Evolutionary conservation across 1,284 basidiomycete species (phyloP).

Genomic region (Melampsora larici-populina): DNA sequence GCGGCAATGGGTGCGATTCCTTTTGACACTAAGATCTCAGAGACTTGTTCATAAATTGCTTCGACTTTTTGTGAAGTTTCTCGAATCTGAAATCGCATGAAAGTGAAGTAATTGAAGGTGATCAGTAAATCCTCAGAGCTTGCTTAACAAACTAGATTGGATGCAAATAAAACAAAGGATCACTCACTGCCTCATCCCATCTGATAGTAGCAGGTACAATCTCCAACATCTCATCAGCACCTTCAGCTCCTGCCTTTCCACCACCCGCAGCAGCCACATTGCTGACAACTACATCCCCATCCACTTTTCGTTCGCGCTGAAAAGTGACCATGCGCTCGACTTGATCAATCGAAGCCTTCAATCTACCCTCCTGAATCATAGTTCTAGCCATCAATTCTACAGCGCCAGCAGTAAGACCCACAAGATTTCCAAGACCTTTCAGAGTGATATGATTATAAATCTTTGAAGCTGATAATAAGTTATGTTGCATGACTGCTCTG

Average conservation of each 20-base stretch:
- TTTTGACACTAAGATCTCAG: conserved; percentile 2
- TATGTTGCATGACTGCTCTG: conserved; percentile 96
- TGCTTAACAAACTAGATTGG: neutral
- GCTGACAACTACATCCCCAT: conserved; percentile 59
- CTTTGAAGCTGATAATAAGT: conserved; percentile 87
- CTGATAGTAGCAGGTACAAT: conserved; percentile 24
- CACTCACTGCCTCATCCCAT: conserved; percentile 36
- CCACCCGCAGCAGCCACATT: conserved; percentile 36
- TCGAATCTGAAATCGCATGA: conserved; percentile 17
- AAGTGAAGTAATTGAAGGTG: neutral
- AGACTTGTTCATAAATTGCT: conserved; percentile 31
- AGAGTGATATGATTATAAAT: conserved; percentile 50
- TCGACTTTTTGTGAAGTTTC: conserved; percentile 39
- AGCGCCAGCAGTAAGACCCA: conserved; percentile 58
- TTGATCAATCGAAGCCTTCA: conserved; percentile 88
- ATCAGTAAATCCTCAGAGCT: neutral
- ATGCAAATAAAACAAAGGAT: neutral
- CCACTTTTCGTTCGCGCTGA: conserved; percentile 67
- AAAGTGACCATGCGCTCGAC: conserved; percentile 89
- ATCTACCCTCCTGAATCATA: conserved; percentile 92
- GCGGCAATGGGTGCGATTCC: neutral
- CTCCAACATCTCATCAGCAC: conserved; percentile 20
- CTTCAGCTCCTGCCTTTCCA: neutral
- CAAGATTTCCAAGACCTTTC: conserved; percentile 47
- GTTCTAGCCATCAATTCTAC: conserved; percentile 89